Conservation (phyloP, 139 green algal genomes). For the Nannochloris sp. region DNA sequence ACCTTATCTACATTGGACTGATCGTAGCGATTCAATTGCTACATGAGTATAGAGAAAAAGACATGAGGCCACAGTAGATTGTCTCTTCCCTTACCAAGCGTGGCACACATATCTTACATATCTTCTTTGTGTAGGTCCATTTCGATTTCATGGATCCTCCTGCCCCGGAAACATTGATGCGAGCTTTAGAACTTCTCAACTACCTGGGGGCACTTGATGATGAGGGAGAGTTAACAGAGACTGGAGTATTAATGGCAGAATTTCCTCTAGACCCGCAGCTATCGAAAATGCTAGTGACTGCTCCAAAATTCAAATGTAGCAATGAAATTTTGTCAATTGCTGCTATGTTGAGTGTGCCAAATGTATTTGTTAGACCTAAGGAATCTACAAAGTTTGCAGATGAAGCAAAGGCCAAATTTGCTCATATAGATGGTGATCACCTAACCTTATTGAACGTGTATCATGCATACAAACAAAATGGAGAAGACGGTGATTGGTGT, state of each 20-base stretch:
- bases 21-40: conserved; percentile 16
- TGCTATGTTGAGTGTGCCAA: conserved; percentile 92
- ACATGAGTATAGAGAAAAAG: conserved; percentile 30
- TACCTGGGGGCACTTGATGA: conserved; percentile 98
- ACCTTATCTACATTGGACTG: conserved; percentile 54
- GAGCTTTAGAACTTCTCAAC: conserved; percentile 98
- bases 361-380: conserved; percentile 86
- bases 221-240: conserved; percentile 87
- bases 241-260: conserved; percentile 91
- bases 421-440: conserved; percentile 96
- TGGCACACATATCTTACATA: not conserved
- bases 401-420: conserved; percentile 90
- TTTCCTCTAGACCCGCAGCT: conserved; percentile 98
- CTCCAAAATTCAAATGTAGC: conserved; percentile 86
- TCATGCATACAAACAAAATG: conserved; percentile 93
- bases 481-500: conserved; percentile 76
- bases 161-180: conserved; percentile 97
- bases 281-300: conserved; percentile 93
- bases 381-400: conserved; percentile 85
- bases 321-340: conserved; percentile 94
- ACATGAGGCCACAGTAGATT: conserved; percentile 11
- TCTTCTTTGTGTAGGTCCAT: conserved; percentile 64
- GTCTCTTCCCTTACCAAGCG: conserved; percentile 13
- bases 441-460: conserved; percentile 98
- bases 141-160: conserved; percentile 99